These are phyloP conservation scores for Sporisorium graminicola DNA, from an alignment of 1,284 basidiomycete genomes.

Conservation along the genomic window DNA sequence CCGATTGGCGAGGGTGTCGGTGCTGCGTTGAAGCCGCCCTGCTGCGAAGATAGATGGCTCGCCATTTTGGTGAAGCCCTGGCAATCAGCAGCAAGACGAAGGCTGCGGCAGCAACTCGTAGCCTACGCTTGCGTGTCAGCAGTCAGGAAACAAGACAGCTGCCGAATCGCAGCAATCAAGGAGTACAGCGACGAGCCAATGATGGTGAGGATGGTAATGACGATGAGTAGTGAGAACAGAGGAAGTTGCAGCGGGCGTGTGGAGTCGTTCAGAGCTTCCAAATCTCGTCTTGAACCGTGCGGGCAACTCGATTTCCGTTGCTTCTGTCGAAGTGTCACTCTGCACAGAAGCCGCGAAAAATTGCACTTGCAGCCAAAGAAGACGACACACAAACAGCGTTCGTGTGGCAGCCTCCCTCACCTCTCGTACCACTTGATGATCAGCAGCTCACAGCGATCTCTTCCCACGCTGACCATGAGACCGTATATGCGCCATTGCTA, in stretches of 20 bases:
- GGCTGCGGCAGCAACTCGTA: neutral
- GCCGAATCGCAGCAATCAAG: neutral
- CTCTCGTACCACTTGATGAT: neutral
- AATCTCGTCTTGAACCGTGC: slow-evolving; percentile 2
- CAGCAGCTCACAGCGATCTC: neutral
- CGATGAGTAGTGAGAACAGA: neutral
- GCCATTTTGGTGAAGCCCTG: slow-evolving; percentile 8
- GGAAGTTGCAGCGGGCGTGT: neutral
- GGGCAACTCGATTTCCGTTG: neutral
- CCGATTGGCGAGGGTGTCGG: slow-evolving; percentile 50
- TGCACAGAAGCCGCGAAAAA: too few relatives aligned
- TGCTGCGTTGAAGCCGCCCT: slow-evolving; percentile 16
- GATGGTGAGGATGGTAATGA: too few relatives aligned
- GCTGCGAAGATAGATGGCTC: neutral
- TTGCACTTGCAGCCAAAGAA: too few relatives aligned
- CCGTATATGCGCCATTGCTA: neutral
- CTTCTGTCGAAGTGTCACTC: too few relatives aligned
- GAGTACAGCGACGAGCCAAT: neutral
- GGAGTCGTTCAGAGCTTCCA: neutral
- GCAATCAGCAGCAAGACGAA: neutral
- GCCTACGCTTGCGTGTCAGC: neutral
- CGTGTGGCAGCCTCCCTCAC: too few relatives aligned
- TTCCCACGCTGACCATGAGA: neutral
- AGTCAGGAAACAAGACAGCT: neutral
- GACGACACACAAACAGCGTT: too few relatives aligned